Evolutionary conservation across 1,284 basidiomycete genomes (phyloP).

Genomic region (Apiotrichum akiyoshidainum): DNA sequence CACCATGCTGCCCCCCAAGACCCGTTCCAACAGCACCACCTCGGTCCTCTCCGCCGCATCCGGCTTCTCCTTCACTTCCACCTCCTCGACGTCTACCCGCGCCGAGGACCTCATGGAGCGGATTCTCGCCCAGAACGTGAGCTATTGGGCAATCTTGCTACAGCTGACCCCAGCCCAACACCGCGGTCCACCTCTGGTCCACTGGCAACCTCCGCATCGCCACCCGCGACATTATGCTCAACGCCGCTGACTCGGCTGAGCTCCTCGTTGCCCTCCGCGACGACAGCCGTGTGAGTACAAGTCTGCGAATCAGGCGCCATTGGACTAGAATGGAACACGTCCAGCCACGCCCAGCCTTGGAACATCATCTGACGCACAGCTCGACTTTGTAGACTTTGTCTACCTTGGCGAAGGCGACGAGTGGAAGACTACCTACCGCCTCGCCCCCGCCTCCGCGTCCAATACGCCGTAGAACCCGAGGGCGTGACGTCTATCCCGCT

Average conservation of each 20-base stretch:
- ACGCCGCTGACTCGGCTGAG: slow-evolving; percentile 28
- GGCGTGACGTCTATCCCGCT: no score
- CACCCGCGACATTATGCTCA: slow-evolving; percentile 34
- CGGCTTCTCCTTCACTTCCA: slow-evolving; percentile 16
- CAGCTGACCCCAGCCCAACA: slow-evolving; percentile 22
- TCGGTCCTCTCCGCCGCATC: slow-evolving; percentile 22
- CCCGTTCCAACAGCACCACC: slow-evolving; percentile 14
- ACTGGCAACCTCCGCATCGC: slow-evolving; percentile 40
- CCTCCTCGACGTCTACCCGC: slow-evolving; percentile 28
- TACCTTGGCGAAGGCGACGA: slow-evolving; percentile 42
- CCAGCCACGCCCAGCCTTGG: background rate
- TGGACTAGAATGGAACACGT: no score
- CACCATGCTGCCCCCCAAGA: background rate
- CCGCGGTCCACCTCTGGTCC: slow-evolving; percentile 43
- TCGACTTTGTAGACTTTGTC: slow-evolving; percentile 32
- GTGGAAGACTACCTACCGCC: slow-evolving; percentile 44
- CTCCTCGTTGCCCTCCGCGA: slow-evolving; percentile 29
- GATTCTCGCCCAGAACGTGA: slow-evolving; percentile 29
- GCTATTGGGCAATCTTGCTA: slow-evolving; percentile 13
- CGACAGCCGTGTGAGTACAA: slow-evolving; percentile 32
- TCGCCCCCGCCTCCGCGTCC: background rate
- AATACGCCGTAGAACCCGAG: background rate
- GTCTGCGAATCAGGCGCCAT: background rate
- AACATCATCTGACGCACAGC: slow-evolving; percentile 19
- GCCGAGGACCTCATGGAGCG: slow-evolving; percentile 39